Conservation (phyloP, 2,329 filamentous ascomycete genomes). For the Calonectria montana region DNA sequence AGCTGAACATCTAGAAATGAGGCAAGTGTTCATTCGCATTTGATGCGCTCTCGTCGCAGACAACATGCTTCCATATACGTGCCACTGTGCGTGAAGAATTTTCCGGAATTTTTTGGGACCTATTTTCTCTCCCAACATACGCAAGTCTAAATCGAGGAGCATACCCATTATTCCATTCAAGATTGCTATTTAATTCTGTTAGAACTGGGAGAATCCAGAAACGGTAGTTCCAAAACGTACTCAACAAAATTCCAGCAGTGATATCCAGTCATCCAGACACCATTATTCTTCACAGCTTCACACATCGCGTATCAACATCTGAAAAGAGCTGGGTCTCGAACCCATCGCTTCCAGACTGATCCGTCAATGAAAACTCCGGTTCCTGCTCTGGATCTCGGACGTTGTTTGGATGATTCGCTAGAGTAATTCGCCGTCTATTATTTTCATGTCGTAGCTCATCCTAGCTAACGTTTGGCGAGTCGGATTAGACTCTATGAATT, state of each 20-base stretch:
- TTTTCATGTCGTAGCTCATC: background rate
- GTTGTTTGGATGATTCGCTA: background rate
- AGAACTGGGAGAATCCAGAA: background rate
- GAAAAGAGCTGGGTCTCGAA: background rate
- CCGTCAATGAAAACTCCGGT: background rate
- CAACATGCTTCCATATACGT: background rate
- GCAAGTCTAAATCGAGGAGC: slow-evolving; percentile 1
- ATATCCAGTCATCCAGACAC: slow-evolving; percentile 11
- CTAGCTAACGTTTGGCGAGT: background rate
- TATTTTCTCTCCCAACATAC: background rate
- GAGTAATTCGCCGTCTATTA: background rate
- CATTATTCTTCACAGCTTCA: background rate
- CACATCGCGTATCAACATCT: slow-evolving; percentile 1
- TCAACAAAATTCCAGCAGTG: slow-evolving; percentile 7
- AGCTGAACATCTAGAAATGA: too few species aligned
- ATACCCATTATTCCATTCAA: slow-evolving; percentile 10
- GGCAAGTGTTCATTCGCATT: too few species aligned
- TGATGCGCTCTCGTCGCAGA: background rate
- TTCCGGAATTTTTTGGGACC: background rate
- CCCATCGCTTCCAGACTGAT: background rate
- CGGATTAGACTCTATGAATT: background rate
- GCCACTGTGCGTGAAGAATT: background rate
- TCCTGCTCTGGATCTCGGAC: background rate
- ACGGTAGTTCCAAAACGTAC: background rate
- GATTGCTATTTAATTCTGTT: background rate